These are phyloP conservation scores for Podospora didyma DNA, from an alignment of 495 filamentous ascomycete species.

Conservation along the genomic window DNA sequence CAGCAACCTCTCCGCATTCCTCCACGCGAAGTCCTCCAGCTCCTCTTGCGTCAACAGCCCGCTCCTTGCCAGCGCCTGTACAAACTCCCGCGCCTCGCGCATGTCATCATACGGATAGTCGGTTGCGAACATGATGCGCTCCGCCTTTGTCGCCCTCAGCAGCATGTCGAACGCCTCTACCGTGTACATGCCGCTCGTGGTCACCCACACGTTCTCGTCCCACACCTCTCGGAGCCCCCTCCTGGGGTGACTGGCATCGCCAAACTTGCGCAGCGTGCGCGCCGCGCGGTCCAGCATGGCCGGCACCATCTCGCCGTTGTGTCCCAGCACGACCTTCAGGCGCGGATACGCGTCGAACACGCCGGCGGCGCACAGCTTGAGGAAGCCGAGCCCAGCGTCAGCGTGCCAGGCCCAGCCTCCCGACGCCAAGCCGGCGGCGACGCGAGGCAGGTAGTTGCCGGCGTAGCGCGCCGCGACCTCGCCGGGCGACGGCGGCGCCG, in stretches of 20 bases:
- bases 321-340: slow-evolving; percentile 2
- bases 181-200: neutral
- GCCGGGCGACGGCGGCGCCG: neutral
- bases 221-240: neutral
- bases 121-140: neutral
- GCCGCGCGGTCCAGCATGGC: neutral
- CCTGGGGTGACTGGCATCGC: neutral
- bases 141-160: neutral
- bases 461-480: neutral
- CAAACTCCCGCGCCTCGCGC: neutral
- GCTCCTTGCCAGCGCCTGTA: neutral
- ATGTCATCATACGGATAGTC: slow-evolving; percentile 1
- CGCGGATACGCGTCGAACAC: neutral
- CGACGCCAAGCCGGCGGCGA: neutral
- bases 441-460: neutral
- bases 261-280: neutral
- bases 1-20: neutral
- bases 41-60: neutral
- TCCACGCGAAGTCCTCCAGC: neutral
- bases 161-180: neutral
- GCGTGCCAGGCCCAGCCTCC: neutral
- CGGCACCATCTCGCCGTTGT: slow-evolving; percentile 3
- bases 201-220: slow-evolving; percentile 1
- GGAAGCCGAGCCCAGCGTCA: neutral
- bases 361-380: neutral